A percentile compares a stretch with the other conserved stretches of the same genome.
These are phyloP conservation scores for Pinus albicaulis DNA, from an alignment of 75 land plant genomes.

Conservation along the genomic window DNA sequence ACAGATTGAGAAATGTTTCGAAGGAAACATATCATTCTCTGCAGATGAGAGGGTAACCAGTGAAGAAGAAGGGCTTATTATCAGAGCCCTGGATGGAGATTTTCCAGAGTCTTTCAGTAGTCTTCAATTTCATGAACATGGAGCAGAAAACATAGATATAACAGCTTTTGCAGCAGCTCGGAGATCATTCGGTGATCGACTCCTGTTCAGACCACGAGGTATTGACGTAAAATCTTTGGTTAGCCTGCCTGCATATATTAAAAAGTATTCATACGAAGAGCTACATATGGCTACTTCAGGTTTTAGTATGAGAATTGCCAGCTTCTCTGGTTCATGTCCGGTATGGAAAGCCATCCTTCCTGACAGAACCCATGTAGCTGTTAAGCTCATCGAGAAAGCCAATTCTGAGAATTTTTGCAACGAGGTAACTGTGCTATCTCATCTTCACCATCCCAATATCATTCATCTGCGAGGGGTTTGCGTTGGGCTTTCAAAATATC, in stretches of 20 bases:
- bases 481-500: background rate
- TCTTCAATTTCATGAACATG: background rate
- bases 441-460: slow-evolving; percentile 9
- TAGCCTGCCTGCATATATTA: slow-evolving; percentile 9
- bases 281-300: slow-evolving; percentile 6
- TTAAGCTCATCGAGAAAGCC: background rate
- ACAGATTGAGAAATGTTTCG: background rate
- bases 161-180: background rate
- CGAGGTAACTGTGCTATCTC: slow-evolving; percentile 1
- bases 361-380: slow-evolving; percentile 7
- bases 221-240: background rate
- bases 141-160: background rate
- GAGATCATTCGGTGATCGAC: background rate
- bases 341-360: slow-evolving; percentile 10
- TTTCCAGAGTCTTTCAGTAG: background rate
- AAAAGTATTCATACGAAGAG: slow-evolving; percentile 9
- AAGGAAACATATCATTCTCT: background rate
- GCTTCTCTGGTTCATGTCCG: background rate
- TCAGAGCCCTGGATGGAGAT: slow-evolving; percentile 7
- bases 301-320: background rate
- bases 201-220: background rate
- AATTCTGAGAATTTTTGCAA: slow-evolving; percentile 7
- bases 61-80: slow-evolving; percentile 1
- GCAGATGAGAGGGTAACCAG: background rate
- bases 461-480: slow-evolving; percentile 10